Base-by-base conservation (phyloP, 495 filamentous ascomycete species). In the Penicillium coffeae region DNA sequence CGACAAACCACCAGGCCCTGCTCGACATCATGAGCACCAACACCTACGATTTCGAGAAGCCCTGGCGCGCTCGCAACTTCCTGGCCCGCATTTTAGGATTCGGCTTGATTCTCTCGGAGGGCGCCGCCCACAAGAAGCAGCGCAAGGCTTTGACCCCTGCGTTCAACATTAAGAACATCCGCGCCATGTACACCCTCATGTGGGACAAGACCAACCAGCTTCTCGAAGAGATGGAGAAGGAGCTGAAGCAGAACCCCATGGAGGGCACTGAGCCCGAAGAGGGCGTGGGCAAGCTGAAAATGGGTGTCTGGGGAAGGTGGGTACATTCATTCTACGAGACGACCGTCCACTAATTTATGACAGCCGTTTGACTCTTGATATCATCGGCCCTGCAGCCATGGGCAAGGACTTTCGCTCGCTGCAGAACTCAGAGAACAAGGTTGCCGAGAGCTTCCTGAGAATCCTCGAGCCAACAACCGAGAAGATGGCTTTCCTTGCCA, bases 331-430 rank as follows among this genome's bases (percentile, higher is more conserved):
- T 19, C 15, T 14, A 25, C n/a, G n/a, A n/a, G n/a, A n/a, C n/a
- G n/a, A n/a, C n/a, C n/a, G n/a, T n/a, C n/a, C n/a, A n/a, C n/a
- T n/a, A n/a, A n/a, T n/a, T n/a, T n/a, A n/a, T n/a, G n/a, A n/a
- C n/a, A 73, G 75, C 33, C 80, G 89, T 14, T 80, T 82, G 0
- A 90, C 90, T 0, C 82, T 96, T 8, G 91, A 96, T 56, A 90
- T 95, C 46, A 92, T 95, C 52, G 90, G 91, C 7, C 64, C 83
- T 4, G 85, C 88, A 0, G 89, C 89, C 1, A 79, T 95, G 57
- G 90, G 89, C 0, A 78, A 81, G 19, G 88, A 95, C 43, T 95
- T 95, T 56, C 70, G 75, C 22, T 81, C 88, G 1, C 73, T 95
- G 42, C 57, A 80, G 18, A 72, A 88, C 54, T 79, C 79, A 0